phyloP scores from a whole-genome alignment of 2,329 filamentous ascomycete genomes.

The Penicillium sp. region DNA sequence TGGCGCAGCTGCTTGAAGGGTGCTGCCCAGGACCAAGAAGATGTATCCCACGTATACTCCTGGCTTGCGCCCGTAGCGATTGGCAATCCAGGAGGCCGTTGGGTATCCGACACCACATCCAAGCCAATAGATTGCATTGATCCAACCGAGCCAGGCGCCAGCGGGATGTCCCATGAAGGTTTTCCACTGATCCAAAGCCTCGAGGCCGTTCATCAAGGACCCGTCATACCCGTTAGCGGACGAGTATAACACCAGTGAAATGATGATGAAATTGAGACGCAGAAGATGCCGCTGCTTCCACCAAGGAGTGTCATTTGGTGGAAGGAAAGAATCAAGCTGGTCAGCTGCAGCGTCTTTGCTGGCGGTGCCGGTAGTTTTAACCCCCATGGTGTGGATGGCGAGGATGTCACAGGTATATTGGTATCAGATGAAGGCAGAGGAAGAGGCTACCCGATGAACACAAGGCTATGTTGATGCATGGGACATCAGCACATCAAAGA shows the following conservation, averaged over 20 bases:
- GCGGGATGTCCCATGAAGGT: constrained; percentile 31
- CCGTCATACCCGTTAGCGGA: constrained; percentile 9
- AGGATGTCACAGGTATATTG: not conserved
- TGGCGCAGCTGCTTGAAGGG: constrained; percentile 31
- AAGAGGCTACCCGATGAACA: not conserved
- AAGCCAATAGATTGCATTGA: constrained; percentile 34
- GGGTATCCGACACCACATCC: constrained; percentile 32
- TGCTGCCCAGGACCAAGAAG: constrained; percentile 33
- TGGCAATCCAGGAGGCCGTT: constrained; percentile 33
- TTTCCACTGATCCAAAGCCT: constrained; percentile 36
- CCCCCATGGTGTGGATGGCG: not conserved
- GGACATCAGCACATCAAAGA: not conserved
- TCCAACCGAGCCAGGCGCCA: constrained; percentile 32
- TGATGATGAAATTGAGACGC: constrained; percentile 9
- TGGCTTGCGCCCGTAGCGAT: constrained; percentile 38
- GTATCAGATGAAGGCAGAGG: no score
- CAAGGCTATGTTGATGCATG: not conserved
- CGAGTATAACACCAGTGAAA: not conserved
- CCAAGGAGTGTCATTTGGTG: constrained; percentile 4
- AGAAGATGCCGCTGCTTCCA: constrained; percentile 10
- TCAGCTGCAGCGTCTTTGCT: not conserved
- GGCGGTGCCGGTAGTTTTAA: not conserved
- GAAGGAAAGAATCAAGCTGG: not conserved
- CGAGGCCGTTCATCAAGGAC: constrained; percentile 32
- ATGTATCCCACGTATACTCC: constrained; percentile 35